A percentile compares a stretch with the other conserved stretches of the same genome.
Evolutionary conservation across 768 basidiomycete species (phyloP).

Genomic region (Agrocybe pediades): DNA sequence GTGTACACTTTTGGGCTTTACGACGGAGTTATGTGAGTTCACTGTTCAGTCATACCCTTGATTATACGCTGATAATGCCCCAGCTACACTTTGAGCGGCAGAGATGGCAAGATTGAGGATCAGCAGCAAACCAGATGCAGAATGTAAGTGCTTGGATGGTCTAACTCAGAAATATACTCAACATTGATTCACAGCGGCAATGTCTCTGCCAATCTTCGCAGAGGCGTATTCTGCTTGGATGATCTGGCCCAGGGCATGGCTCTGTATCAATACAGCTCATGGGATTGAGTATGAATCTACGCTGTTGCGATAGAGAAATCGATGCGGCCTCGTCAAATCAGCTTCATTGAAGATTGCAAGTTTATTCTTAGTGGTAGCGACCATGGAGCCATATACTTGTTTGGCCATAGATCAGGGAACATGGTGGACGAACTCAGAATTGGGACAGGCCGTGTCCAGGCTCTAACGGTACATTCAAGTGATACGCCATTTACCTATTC

Average conservation of each 20-base stretch:
- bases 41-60: neutral
- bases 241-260: neutral
- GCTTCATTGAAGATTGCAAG: neutral
- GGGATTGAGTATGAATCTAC: neutral
- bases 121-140: neutral
- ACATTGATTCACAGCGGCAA: neutral
- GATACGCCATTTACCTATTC: no score
- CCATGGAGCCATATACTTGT: neutral
- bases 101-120: neutral
- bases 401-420: neutral
- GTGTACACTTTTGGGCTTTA: neutral
- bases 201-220: neutral
- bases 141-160: neutral
- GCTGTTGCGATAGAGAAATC: neutral
- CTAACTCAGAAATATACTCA: neutral
- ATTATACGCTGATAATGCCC: neutral
- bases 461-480: neutral
- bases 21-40: neutral
- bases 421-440: neutral
- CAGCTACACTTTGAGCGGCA: conserved; percentile 1
- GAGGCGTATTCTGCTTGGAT: neutral
- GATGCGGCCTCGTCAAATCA: neutral
- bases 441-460: neutral
- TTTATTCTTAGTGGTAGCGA: neutral
- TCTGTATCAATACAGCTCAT: neutral